Base-by-base conservation (phyloP, 1,139 yeast genomes). In the Candida tunisiensis region DNA sequence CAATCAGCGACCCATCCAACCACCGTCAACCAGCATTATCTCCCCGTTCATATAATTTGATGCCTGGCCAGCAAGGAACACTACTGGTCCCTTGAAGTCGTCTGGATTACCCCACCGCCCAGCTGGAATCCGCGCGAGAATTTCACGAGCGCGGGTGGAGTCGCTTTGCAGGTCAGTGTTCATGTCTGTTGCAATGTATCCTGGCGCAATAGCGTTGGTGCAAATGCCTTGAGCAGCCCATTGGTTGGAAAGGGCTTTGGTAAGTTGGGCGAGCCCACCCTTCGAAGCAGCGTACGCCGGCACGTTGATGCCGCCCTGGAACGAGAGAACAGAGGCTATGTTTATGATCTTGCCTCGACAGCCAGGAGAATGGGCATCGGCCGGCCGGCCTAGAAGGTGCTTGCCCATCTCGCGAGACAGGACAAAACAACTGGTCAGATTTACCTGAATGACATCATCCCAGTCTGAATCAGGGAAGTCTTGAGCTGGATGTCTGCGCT, bases 271-370 rank as follows among this genome's bases (percentile, higher is more conserved):
- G 17, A 68, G 46, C 0, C 63, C 74, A 11, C 68, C 69, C 43
- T 67, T 68, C 13, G 70, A 51, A 7, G 68, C 62, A 8, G 68
- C 60, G 41, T 68, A 68, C 1, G 72, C 25, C 66, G 69, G 55
- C 21, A 57, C 49, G 29, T 49, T 42, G 29, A 51, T 21, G 2
- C 65, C 65, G 8, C 67, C 69, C 27, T 56, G 53, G 47, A 52
- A 60, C 0, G 65, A 51, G 31, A 50, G 41, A 26, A 63, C 36
- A 3, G 79, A 70, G 2, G 74, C 78, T 15, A 79, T 68, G 44
- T 72, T 65, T 37, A 74, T 62, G 39, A 74, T 61, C 28, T 74
- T 71, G 19, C 82, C 83, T 36, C 59, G 57, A 60, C 3, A 10
- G 16, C 64, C 62, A n/a, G n/a, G n/a, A n/a, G 62, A 55, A 41